Evolutionary conservation across 805 yeast genomes (phyloP).

Genomic region (Ogataea trehalophila): DNA sequence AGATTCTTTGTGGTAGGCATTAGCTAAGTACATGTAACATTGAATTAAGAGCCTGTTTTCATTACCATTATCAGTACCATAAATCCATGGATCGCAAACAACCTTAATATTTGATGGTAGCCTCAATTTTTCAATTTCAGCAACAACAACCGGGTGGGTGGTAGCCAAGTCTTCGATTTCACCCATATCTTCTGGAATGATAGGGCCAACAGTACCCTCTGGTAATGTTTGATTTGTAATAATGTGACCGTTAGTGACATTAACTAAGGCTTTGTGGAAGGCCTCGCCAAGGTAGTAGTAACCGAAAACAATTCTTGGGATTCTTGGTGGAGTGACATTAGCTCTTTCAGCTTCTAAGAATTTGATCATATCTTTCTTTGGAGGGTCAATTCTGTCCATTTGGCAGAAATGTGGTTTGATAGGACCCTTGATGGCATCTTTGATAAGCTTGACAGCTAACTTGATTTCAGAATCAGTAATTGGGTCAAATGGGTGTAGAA

Average conservation of each 20-base stretch:
- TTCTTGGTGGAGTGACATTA: constrained; percentile 45
- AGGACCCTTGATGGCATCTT: constrained; percentile 47
- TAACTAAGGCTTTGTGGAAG: constrained; percentile 69
- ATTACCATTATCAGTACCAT: constrained; percentile 59
- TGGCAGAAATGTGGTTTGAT: constrained; percentile 59
- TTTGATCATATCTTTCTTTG: constrained; percentile 64
- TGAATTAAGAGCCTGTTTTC: constrained; percentile 61
- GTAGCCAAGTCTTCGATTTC: constrained; percentile 48
- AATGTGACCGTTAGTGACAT: constrained; percentile 57
- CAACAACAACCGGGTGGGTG: constrained; percentile 54
- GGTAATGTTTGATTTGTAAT: constrained; percentile 53
- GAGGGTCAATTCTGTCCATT: constrained; percentile 71
- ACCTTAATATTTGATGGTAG: constrained; percentile 52
- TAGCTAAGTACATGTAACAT: constrained; percentile 69
- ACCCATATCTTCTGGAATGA: constrained; percentile 58
- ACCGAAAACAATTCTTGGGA: constrained; percentile 64
- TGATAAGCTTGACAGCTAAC: constrained; percentile 54
- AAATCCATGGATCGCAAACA: constrained; percentile 80
- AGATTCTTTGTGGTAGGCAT: constrained; percentile 62
- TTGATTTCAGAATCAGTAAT: constrained; percentile 52
- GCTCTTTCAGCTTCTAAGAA: constrained; percentile 64
- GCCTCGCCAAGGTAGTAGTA: constrained; percentile 53
- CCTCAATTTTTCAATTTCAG: constrained; percentile 62
- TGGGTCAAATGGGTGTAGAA: constrained; percentile 30
- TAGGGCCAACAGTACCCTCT: constrained; percentile 65